Base-by-base conservation (phyloP, 2,329 filamentous ascomycete genomes). In the Colletotrichum zoysiae region DNA sequence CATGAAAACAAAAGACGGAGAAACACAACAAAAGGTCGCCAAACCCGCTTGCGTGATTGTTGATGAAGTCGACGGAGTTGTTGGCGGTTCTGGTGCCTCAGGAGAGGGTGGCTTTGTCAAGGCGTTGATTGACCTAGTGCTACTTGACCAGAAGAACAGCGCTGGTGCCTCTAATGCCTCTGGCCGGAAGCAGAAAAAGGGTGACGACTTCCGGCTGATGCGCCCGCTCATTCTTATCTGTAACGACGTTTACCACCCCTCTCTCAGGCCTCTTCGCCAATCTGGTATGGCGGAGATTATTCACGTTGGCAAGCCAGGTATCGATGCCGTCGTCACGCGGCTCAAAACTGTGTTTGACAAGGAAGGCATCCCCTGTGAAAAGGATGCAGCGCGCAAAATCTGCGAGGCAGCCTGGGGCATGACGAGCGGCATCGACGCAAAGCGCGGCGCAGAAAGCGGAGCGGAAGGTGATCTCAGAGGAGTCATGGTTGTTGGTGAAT, bases 91-190 rank as follows among this genome's bases (percentile, higher is more conserved):
- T 61, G 91, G 92, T 6, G 87, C 85, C 33, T 90, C 91, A 38
- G 93, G 95, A 48, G 96, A 99, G 79, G 95, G 95, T 63, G 96
- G 96, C 0, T 99, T 99, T 75, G 91, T 99, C 81, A 97, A 95
- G 79, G 96, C 96, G 1, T 84, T 99, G 71, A 95, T 99, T 74
- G 96, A 99, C 76, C 87, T 99, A 5, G 91, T 98, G 57, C 85
- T 92, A 58, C 85, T 94, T 14, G 96, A 98, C 77, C 93, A 97
- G 81, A 95, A 92, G 82, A 98, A 98, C 65, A 57, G 46, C 14
- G 60, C 74, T 1, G 71, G 81, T 78, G 48, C 78, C 76, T 20
- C 67, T 1, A 71, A 76, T 3, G 78, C 80, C 16, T 74, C 78
- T 12, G 75, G 80, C 11, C 73, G 79, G 8, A 89, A 86, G 75